Evolutionary conservation across 1,284 basidiomycete genomes (phyloP).

Genomic region (Marasmius oreades): DNA sequence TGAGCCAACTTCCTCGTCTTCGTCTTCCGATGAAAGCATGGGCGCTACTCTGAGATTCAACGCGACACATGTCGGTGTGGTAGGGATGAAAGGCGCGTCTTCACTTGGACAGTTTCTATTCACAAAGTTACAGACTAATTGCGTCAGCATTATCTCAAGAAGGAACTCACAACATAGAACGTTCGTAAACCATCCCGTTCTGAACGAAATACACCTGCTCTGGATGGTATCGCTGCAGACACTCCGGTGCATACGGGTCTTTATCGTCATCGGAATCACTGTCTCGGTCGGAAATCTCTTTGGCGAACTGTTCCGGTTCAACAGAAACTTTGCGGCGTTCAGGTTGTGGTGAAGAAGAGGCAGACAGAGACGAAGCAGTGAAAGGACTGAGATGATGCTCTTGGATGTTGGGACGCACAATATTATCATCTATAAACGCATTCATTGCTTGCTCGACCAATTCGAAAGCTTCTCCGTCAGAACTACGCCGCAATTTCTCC

Average conservation of each 20-base stretch:
- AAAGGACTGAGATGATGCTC: neutral
- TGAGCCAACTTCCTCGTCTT: neutral
- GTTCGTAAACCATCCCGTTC: neutral
- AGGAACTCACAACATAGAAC: neutral
- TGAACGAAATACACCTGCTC: neutral
- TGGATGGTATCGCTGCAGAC: neutral
- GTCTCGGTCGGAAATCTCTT: conserved; percentile 12
- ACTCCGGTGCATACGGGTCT: neutral
- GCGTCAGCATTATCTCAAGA: neutral
- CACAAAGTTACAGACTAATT: neutral
- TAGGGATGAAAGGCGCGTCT: neutral
- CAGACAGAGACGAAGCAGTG: conserved; percentile 8
- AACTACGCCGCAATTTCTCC: neutral
- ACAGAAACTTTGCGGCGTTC: neutral
- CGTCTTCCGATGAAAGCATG: neutral
- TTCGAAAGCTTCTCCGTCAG: neutral
- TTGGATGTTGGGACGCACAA: neutral
- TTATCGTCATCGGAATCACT: conserved; percentile 12
- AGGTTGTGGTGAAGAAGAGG: neutral
- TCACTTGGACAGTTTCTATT: neutral
- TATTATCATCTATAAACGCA: neutral
- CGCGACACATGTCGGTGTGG: neutral
- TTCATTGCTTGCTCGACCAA: neutral
- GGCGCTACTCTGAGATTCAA: neutral
- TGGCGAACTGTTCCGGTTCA: neutral